These are phyloP conservation scores for Penicillium steckii DNA, from an alignment of 495 filamentous ascomycete genomes.

Conservation along the genomic window DNA sequence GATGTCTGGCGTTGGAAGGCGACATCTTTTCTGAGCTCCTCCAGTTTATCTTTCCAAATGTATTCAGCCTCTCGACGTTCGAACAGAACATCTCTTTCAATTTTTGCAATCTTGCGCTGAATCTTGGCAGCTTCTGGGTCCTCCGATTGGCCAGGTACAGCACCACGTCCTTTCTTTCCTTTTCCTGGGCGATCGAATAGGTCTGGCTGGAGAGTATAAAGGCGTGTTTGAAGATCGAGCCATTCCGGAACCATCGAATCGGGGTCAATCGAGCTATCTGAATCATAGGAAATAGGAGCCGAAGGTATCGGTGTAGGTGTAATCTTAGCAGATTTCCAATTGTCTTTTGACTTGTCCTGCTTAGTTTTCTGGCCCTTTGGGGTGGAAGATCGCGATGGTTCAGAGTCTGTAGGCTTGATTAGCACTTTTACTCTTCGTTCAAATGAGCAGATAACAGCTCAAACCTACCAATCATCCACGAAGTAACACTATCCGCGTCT, in stretches of 20 bases:
- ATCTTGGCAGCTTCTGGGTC: conserved; percentile 60
- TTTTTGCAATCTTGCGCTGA: conserved; percentile 66
- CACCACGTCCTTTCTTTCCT: conserved; percentile 35
- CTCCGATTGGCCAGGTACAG: conserved; percentile 21
- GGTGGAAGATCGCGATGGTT: conserved; percentile 33
- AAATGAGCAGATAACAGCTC: conserved; percentile 12
- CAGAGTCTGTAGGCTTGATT: conserved; percentile 37
- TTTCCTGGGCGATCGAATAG: conserved; percentile 47
- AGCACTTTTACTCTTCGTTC: background rate
- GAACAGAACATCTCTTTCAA: conserved; percentile 84
- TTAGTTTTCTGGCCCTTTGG: conserved; percentile 25
- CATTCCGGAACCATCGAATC: conserved; percentile 77
- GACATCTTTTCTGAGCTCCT: conserved; percentile 63
- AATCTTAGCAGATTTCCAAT: conserved; percentile 26
- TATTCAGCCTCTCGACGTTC: conserved; percentile 73
- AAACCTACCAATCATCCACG: conserved; percentile 47
- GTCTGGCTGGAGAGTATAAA: conserved; percentile 73
- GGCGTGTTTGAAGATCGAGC: conserved; percentile 63
- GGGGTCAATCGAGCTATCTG: conserved; percentile 58
- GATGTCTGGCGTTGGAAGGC: conserved; percentile 33
- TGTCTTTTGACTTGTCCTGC: conserved; percentile 26
- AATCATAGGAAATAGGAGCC: conserved; percentile 39
- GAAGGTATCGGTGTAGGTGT: no score
- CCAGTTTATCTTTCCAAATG: conserved; percentile 66
- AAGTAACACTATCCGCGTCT: conserved; percentile 36